Conservation (phyloP, 495 filamentous ascomycete genomes). For the Haplographium delicatum region DNA sequence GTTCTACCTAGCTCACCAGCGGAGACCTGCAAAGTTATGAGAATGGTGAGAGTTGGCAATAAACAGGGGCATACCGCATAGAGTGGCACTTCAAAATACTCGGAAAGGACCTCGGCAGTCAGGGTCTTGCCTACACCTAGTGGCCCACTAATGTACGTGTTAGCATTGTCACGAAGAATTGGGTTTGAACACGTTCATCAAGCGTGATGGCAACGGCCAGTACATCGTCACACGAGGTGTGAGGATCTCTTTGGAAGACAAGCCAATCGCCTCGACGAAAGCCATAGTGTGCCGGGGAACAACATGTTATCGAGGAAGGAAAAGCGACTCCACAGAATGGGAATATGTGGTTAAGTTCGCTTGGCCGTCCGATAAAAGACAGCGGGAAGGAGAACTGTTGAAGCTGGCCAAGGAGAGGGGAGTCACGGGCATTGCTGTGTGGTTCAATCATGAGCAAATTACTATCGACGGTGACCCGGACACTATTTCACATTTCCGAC, state of each 20-base stretch:
- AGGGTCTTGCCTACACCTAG: slow-evolving; percentile 21
- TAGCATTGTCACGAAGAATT: slow-evolving; percentile 30
- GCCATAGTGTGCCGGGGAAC: not conserved
- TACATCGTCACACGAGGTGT: slow-evolving; percentile 16
- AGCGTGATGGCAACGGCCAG: slow-evolving; percentile 14
- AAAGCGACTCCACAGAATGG: not conserved
- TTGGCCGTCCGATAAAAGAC: slow-evolving; percentile 28
- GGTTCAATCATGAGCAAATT: slow-evolving; percentile 23
- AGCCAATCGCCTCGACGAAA: slow-evolving; percentile 11
- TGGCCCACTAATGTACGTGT: slow-evolving; percentile 27
- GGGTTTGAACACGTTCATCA: slow-evolving; percentile 25
- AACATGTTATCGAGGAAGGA: slow-evolving; percentile 1
- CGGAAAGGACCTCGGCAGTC: slow-evolving; percentile 35
- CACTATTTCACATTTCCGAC: slow-evolving; percentile 15
- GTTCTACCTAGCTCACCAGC: slow-evolving; percentile 34
- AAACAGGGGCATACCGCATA: too few species aligned
- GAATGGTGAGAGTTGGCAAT: too few species aligned
- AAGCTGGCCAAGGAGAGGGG: slow-evolving; percentile 24
- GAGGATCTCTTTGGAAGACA: slow-evolving; percentile 16
- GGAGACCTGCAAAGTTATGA: slow-evolving; percentile 42
- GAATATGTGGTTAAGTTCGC: slow-evolving; percentile 3
- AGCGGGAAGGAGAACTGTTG: slow-evolving; percentile 27
- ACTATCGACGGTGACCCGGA: slow-evolving; percentile 18
- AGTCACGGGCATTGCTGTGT: slow-evolving; percentile 20
- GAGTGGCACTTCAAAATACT: slow-evolving; percentile 44